Conservation (phyloP, 805 yeast genomes). For the Starmera amethionina region DNA sequence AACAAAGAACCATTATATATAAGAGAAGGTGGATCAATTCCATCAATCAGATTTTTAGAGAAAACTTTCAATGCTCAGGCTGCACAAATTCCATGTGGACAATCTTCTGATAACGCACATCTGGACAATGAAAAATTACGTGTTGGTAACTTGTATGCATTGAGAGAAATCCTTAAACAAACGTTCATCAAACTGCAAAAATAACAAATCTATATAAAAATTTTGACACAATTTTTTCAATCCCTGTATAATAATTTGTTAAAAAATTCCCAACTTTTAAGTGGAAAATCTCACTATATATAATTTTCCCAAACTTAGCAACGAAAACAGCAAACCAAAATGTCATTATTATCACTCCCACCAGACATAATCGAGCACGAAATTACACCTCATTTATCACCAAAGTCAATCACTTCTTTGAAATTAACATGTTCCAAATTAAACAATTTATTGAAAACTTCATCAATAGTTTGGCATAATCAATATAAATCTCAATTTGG, state of each 20-base stretch:
- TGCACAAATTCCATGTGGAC: conserved; percentile 95
- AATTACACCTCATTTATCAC: conserved; percentile 17
- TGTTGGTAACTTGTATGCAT: conserved; percentile 64
- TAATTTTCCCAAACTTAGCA: too few species aligned
- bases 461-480: conserved; percentile 33
- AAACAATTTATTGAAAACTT: conserved; percentile 23
- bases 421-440: conserved; percentile 30
- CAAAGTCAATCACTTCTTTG: conserved; percentile 29
- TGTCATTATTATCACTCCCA: background rate
- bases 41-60: conserved; percentile 78
- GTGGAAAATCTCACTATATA: too few species aligned
- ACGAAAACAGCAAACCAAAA: background rate
- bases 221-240: too few species aligned
- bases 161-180: conserved; percentile 46
- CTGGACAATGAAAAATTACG: conserved; percentile 79
- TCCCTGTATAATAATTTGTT: too few species aligned
- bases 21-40: conserved; percentile 96
- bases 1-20: conserved; percentile 71
- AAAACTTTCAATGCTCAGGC: conserved; percentile 79
- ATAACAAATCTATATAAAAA: background rate
- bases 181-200: conserved; percentile 15
- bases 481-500: conserved; percentile 37
- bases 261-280: too few species aligned
- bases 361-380: conserved; percentile 28
- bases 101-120: conserved; percentile 90